phyloP scores from a whole-genome alignment of 2,329 filamentous ascomycete genomes.

The Fusarium stilboides region DNA sequence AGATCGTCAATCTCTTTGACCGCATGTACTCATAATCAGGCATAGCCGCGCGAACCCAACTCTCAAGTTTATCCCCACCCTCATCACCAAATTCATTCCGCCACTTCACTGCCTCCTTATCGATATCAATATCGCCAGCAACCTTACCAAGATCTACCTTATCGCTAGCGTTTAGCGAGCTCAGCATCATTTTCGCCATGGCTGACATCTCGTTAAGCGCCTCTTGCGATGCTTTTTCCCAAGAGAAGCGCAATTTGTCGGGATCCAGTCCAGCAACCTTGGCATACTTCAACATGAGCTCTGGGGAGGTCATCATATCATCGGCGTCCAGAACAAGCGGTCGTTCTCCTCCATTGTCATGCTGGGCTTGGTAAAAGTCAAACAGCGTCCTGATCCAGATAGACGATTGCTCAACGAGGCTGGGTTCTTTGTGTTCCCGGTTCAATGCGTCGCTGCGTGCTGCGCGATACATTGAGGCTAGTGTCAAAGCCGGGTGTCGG shows the following conservation, averaged over 20 bases:
- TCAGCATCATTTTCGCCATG: not conserved
- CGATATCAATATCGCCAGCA: not conserved
- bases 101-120: not conserved
- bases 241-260: not conserved
- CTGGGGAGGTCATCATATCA: conserved; percentile 2
- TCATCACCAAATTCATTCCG: not conserved
- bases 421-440: not conserved
- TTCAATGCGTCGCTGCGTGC: not conserved
- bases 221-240: not conserved
- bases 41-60: not conserved
- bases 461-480: not conserved
- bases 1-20: not conserved
- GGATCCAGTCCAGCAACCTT: conserved; percentile 1
- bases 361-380: not conserved
- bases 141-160: not conserved
- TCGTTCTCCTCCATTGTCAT: not conserved
- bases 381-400: not conserved
- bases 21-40: conserved; percentile 5
- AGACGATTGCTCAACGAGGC: not conserved
- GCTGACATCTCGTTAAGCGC: not conserved
- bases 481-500: not conserved
- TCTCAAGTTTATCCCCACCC: not conserved
- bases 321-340: not conserved
- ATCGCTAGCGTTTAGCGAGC: not conserved
- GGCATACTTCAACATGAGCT: conserved; percentile 2